Base-by-base conservation (phyloP, 495 filamentous ascomycete species). In the Chaetomium tenue region DNA sequence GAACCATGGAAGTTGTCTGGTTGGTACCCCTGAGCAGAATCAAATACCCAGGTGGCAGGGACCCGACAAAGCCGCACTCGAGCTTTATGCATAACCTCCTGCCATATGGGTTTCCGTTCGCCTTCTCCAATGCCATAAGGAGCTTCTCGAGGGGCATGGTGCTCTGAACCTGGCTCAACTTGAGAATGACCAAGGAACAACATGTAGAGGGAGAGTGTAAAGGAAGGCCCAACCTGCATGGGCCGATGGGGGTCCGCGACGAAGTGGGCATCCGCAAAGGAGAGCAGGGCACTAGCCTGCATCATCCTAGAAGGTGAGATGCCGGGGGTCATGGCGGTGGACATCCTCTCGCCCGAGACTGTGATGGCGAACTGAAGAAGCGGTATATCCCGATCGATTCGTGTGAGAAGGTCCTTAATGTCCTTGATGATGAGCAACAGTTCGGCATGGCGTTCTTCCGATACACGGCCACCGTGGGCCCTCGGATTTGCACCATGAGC, bases 71-170 rank as follows among this genome's bases (percentile, higher is more conserved):
- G 82, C 64, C 92, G 91, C 12, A 97, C 84, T 50, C 87, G 84
- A 23, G 91, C 91, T 76, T 98, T 99, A 76, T 97, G 92, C 60
- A 98, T 92, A 48, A 96, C 92, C 72, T 99, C 95, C 70, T 98
- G 95, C 95, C 94, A 98, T 0, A 93, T 92, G 1, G 90, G 87
- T 68, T 93, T 88, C 50, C 90, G 82, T 30, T 81, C 79, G 1
- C 73, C 74, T 37, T 79, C 78, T 39, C 76, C 78, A n/a, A 82
- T 22, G 0, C 80, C 80, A 47, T 83, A 83, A 6, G 74, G 76
- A n/a, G 70, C 71, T 13, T 69, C 69, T 1, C 59, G 58, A 0
- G 37, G 37, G 26, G 0, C 5, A 11, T 25, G 15, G 9, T 33
- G 25, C 18, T 48, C 28, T n/a, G 51, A 40, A 6, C 55, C 20